Evolutionary conservation across 1,139 yeast species (phyloP).

Genomic region (Candida dubliniensis): DNA sequence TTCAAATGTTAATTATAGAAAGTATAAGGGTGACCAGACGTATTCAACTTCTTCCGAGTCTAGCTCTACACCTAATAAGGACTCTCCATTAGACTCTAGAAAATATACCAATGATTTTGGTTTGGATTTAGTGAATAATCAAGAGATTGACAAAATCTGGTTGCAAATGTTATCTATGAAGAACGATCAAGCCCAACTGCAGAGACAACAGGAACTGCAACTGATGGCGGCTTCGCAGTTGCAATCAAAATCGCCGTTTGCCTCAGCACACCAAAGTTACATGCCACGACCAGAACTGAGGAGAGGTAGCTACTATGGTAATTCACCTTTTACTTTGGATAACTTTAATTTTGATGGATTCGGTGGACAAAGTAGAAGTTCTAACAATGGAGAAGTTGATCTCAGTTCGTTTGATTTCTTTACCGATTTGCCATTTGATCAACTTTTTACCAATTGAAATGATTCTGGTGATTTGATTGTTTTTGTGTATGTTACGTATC

Average conservation of each 20-base stretch:
- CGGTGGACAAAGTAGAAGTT: conserved; percentile 3
- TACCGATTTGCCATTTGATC: conserved; percentile 26
- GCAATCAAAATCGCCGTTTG: neutral
- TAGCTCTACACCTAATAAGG: conserved; percentile 1
- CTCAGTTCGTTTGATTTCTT: conserved; percentile 22
- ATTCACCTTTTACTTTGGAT: neutral
- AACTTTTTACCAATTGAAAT: conserved; percentile 9
- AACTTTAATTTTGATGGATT: conserved; percentile 5
- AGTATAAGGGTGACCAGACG: conserved; percentile 2
- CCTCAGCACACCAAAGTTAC: neutral
- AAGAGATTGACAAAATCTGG: conserved; percentile 44
- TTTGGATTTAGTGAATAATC: conserved; percentile 28
- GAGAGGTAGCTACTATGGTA: neutral
- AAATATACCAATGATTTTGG: conserved; percentile 20
- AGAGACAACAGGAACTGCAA: conserved; percentile 1
- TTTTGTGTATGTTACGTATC: too few species aligned
- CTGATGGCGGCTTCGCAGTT: neutral
- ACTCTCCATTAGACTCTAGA: conserved; percentile 5
- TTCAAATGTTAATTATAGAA: conserved; percentile 9
- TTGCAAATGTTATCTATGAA: conserved; percentile 37
- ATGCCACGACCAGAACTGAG: neutral
- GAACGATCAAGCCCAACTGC: conserved; percentile 19
- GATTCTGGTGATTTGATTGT: neutral
- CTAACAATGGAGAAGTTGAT: conserved; percentile 6
- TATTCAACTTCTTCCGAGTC: conserved; percentile 6